Percentiles rank a stretch among this genome's conserved stretches.
These are phyloP conservation scores for Saturnispora hagleri DNA, from an alignment of 805 yeast genomes.

Conservation along the genomic window DNA sequence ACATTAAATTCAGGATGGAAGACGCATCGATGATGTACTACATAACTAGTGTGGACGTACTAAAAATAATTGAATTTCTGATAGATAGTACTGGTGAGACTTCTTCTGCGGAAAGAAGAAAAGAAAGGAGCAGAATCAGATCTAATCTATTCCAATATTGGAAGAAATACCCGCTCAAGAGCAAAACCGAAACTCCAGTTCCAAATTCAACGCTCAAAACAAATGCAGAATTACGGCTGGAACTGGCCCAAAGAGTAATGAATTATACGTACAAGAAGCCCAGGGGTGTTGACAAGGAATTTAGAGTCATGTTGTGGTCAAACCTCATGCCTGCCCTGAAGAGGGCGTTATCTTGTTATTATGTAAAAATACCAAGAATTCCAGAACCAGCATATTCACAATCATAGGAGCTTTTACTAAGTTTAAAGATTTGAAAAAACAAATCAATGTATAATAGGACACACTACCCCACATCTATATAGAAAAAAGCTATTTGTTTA, in stretches of 20 bases:
- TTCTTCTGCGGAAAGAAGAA: conserved; percentile 42
- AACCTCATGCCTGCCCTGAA: conserved; percentile 49
- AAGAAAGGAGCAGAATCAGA: conserved; percentile 58
- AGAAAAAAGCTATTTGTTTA: background rate
- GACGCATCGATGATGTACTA: conserved; percentile 30
- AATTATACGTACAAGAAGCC: conserved; percentile 54
- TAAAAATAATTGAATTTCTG: conserved; percentile 52
- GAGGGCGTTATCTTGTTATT: conserved; percentile 59
- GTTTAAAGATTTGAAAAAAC: background rate
- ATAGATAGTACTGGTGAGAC: conserved; percentile 40
- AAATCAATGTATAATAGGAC: background rate
- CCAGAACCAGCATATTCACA: background rate
- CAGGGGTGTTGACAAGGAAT: conserved; percentile 61
- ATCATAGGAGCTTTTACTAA: background rate
- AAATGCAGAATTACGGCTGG: conserved; percentile 34
- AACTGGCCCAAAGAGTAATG: conserved; percentile 58
- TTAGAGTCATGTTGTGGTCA: conserved; percentile 53
- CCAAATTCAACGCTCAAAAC: conserved; percentile 15
- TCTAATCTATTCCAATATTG: conserved; percentile 60
- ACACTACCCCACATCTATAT: background rate
- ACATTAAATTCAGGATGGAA: background rate
- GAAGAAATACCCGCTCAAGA: conserved; percentile 25
- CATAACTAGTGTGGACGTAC: conserved; percentile 59
- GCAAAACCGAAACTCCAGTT: conserved; percentile 11
- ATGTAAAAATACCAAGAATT: conserved; percentile 31